Evolutionary conservation across 176 grass and related monocot genomes (phyloP).

Genomic region (Thalia dealbata): DNA sequence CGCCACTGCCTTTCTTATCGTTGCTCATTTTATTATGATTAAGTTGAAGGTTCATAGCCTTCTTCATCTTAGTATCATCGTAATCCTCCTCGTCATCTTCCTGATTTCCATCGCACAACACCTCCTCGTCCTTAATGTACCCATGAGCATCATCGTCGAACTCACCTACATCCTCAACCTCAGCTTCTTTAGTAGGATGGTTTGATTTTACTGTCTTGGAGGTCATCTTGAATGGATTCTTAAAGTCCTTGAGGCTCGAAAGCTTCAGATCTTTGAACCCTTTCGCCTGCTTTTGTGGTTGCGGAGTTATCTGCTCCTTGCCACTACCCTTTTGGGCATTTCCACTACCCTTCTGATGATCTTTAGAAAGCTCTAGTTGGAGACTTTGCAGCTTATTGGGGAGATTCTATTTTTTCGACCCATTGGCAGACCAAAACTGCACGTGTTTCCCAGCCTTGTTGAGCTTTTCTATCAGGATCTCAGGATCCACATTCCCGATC

Average conservation of each 20-base stretch:
- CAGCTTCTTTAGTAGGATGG: no score
- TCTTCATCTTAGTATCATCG: constrained; percentile 21
- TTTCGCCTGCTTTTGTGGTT: not conserved
- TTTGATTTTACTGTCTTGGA: no score
- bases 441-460: constrained; percentile 79
- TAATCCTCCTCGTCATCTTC: not conserved
- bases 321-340: not conserved
- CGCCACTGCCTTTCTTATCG: no score
- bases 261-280: constrained; percentile 22
- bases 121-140: no score
- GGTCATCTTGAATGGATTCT: no score
- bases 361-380: constrained; percentile 13
- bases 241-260: constrained; percentile 11
- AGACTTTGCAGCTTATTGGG: constrained; percentile 51
- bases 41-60: not conserved
- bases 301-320: not conserved
- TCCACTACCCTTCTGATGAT: no score
- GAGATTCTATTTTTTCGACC: constrained; percentile 12
- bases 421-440: no score
- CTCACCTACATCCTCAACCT: no score
- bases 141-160: no score
- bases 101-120: no score
- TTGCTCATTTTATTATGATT: no score
- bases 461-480: constrained; percentile 74
- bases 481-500: constrained; percentile 52